These are phyloP conservation scores for Hanseniaspora occidentalis DNA, from an alignment of 805 yeast genomes.

Conservation along the genomic window DNA sequence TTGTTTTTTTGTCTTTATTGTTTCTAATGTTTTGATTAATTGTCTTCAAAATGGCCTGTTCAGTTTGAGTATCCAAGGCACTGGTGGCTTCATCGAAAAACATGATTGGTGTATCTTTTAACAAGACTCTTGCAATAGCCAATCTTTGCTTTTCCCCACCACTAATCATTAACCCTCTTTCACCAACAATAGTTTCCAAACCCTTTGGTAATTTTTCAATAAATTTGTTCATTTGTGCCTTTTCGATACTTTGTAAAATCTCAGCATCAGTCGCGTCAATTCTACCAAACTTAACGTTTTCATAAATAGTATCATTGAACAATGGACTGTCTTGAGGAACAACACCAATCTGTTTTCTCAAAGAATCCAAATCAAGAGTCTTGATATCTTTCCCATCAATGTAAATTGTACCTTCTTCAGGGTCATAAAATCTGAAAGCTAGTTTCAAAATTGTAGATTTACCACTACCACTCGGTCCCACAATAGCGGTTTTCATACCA, in stretches of 20 bases:
- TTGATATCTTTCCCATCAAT: slow-evolving; percentile 85
- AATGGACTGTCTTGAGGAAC: slow-evolving; percentile 97
- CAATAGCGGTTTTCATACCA: slow-evolving; percentile 85
- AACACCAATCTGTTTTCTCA: slow-evolving; percentile 69
- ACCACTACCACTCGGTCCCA: slow-evolving; percentile 95
- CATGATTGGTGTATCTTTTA: slow-evolving; percentile 78
- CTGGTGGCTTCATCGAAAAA: slow-evolving; percentile 96
- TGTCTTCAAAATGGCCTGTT: slow-evolving; percentile 67
- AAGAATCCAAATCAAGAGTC: slow-evolving; percentile 58
- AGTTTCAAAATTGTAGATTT: slow-evolving; percentile 79
- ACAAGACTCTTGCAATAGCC: slow-evolving; percentile 82
- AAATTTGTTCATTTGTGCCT: slow-evolving; percentile 57
- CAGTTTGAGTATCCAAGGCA: slow-evolving; percentile 94
- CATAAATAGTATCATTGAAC: slow-evolving; percentile 80
- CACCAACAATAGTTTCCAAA: slow-evolving; percentile 79
- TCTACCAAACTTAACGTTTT: slow-evolving; percentile 80
- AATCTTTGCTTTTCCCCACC: slow-evolving; percentile 98
- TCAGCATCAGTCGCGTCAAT: slow-evolving; percentile 63
- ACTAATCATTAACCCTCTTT: slow-evolving; percentile 96
- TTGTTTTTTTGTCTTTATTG: slow-evolving; percentile 27
- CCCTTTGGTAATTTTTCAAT: slow-evolving; percentile 74
- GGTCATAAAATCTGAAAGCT: slow-evolving; percentile 84
- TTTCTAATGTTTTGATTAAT: slow-evolving; percentile 53
- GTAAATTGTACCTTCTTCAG: slow-evolving; percentile 58
- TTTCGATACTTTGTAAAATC: slow-evolving; percentile 46